Conservation (phyloP, 179 eudicot species). For the Spergularia azorica region DNA sequence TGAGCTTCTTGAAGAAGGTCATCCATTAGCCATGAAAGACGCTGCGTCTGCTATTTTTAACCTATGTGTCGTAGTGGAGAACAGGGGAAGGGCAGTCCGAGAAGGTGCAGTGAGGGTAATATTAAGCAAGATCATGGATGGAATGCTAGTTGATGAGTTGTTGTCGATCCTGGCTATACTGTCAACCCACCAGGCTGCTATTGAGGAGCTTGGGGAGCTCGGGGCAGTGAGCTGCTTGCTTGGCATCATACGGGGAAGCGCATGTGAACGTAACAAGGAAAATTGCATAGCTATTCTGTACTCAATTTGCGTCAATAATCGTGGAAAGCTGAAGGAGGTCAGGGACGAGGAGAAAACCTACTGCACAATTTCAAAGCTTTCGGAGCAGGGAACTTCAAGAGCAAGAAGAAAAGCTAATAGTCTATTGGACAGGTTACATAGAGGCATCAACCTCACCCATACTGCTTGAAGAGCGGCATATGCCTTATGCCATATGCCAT, state of each 20-base stretch:
- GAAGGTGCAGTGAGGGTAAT: conserved; percentile 71
- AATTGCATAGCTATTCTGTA: conserved; percentile 65
- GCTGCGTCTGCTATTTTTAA: conserved; percentile 77
- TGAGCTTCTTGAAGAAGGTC: conserved; percentile 50
- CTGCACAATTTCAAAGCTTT: conserved; percentile 55
- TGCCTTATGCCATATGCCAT: background rate
- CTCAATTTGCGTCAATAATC: conserved; percentile 50
- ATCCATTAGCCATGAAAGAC: conserved; percentile 68
- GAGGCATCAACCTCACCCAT: conserved; percentile 47
- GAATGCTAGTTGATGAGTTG: conserved; percentile 62
- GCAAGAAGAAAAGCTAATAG: conserved; percentile 83
- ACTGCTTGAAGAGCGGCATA: conserved; percentile 48
- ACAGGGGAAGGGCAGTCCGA: conserved; percentile 59
- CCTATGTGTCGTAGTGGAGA: conserved; percentile 63
- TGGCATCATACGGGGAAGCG: conserved; percentile 53
- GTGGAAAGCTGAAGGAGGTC: conserved; percentile 53
- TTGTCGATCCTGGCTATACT: conserved; percentile 72
- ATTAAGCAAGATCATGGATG: conserved; percentile 44
- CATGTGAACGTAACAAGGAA: conserved; percentile 66
- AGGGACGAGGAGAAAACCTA: conserved; percentile 56
- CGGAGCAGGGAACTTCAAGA: conserved; percentile 65
- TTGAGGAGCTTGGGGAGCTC: conserved; percentile 67
- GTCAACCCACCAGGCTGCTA: conserved; percentile 56
- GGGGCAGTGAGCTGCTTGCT: conserved; percentile 58
- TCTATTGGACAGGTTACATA: conserved; percentile 58